Evolutionary conservation across 768 basidiomycete genomes (phyloP).

Genomic region (Podaxis sp.): DNA sequence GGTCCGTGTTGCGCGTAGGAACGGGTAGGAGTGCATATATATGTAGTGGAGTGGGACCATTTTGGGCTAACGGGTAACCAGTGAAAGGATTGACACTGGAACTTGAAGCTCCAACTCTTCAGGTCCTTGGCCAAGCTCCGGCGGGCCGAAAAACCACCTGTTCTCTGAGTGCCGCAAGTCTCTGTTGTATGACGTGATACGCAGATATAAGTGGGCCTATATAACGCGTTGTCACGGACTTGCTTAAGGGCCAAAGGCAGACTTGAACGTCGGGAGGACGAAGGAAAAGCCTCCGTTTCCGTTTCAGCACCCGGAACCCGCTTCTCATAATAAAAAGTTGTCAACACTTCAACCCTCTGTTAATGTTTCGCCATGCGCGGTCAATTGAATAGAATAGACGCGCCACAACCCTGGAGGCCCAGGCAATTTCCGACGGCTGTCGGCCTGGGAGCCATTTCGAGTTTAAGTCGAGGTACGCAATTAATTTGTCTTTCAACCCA

Average conservation of each 20-base stretch:
- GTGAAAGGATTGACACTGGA: neutral
- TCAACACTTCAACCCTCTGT: neutral
- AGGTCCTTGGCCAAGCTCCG: neutral
- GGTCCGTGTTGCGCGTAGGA: neutral
- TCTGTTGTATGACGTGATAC: neutral
- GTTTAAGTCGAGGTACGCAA: constrained; percentile 4
- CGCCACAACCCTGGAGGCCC: neutral
- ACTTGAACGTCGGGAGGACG: neutral
- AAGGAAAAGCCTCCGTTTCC: neutral
- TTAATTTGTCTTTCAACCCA: neutral
- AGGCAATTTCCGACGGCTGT: neutral
- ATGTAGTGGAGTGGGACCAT: neutral
- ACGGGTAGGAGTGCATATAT: neutral
- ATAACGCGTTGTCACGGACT: neutral
- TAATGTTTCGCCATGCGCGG: neutral
- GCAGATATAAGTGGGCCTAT: neutral
- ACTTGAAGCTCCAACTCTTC: neutral
- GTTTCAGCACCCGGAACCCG: no score
- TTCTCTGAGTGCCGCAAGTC: neutral
- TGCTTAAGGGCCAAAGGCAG: neutral
- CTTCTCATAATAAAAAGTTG: neutral
- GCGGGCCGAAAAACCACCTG: neutral
- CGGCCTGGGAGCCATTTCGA: neutral
- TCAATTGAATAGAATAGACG: neutral
- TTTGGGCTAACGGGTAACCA: neutral